Evolutionary conservation across 768 basidiomycete species (phyloP), one percentile per base, ranked within the genome.

Genomic region (Termitomyces sp.): DNA sequence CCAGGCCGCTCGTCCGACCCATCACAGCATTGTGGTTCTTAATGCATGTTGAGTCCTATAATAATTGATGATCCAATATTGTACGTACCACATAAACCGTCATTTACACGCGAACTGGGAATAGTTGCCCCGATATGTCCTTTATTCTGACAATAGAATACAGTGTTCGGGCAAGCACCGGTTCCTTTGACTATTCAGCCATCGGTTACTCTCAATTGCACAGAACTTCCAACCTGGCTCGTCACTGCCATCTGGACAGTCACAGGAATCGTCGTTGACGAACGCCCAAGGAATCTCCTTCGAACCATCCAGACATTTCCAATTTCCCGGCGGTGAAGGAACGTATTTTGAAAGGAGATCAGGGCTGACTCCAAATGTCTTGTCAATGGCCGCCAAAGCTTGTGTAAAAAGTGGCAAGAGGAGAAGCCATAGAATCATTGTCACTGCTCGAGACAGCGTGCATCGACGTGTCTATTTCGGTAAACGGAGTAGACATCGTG

Each of bases 221-320:
- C n/a, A n/a, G 22, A 9, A 65, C 65, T 42, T 55, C 72, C 18
- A 43, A 88, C 95, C 95, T 70, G 95, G 95, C 69, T 98, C 95
- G 63, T 98, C 95, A 62, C 90, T 94, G n/a, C 94, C 94, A 67
- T 97, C 95, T 32, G 79, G 78, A 68, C 95, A 98, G 74, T 98
- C 95, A 68, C 95, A 98, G 66, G 87, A 93, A 72, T 98, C 94
- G 68, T 98, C 93, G 70, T 98, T 97, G 26, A 97, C 86, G 20
- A 89, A 85, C 34, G 76, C 72, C 86, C 87, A 93, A 2, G 87
- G 74, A 62, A 98, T 92, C 60, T 83, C 79, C 66, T 86, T 87
- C 0, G 85, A 87, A 22, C 87, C 89, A 65, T 95, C 88, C 59
- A 96, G 73, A 73, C 94, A 97, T 61, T 74, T 80, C 90, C 93